phyloP scores from a whole-genome alignment of 2,329 filamentous ascomycete genomes.

The Pseudogymnoascus sp. region DNA sequence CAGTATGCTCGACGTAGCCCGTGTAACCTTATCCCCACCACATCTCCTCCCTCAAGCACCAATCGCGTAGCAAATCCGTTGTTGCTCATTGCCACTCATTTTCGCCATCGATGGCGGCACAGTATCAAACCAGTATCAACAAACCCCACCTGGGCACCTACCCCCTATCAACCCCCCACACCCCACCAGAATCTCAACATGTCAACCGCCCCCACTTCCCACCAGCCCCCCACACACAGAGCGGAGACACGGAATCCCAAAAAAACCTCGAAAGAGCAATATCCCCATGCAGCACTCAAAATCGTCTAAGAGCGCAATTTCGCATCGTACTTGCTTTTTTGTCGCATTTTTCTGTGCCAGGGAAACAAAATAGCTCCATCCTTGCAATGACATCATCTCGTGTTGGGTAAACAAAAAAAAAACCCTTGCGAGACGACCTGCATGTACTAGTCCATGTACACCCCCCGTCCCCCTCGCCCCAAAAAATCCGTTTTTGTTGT shows the following conservation, averaged over 20 bases:
- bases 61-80: not conserved
- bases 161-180: not conserved
- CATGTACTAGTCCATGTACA: not conserved
- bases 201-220: not conserved
- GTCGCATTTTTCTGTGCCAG: not conserved
- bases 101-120: slow-evolving; percentile 5
- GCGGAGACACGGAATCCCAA: not conserved
- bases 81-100: not conserved
- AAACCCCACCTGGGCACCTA: not conserved
- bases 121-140: slow-evolving; percentile 7
- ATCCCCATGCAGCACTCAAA: not conserved
- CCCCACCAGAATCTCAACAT: slow-evolving; percentile 5
- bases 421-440: not conserved
- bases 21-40: slow-evolving; percentile 7
- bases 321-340: not conserved
- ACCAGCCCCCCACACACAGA: not conserved
- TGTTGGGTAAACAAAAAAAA: not conserved
- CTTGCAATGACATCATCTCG: not conserved
- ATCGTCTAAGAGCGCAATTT: not conserved
- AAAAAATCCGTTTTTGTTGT: not conserved
- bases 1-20: not conserved
- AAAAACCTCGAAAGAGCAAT: not conserved
- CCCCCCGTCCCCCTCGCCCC: not conserved
- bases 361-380: not conserved
- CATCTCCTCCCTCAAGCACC: not conserved